These are phyloP conservation scores for Fusarium pininemorale DNA, from an alignment of 2,329 filamentous ascomycete genomes.

Conservation along the genomic window DNA sequence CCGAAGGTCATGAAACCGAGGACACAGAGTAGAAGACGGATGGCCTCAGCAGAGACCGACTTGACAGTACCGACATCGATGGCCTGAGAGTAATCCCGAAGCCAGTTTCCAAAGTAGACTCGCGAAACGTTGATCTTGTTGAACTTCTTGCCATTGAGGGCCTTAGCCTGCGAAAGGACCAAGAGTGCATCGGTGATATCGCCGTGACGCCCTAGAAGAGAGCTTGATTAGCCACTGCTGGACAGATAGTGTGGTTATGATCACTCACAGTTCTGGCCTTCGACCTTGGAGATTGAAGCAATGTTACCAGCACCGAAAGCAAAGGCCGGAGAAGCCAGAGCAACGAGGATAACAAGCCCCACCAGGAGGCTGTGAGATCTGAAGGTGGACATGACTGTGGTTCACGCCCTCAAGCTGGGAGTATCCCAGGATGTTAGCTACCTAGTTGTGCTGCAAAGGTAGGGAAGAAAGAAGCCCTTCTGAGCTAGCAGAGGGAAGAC, in stretches of 20 bases:
- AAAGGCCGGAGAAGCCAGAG: constrained; percentile 72
- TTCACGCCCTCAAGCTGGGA: constrained; percentile 34
- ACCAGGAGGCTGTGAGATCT: constrained; percentile 61
- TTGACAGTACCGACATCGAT: constrained; percentile 94
- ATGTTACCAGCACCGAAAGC: constrained; percentile 93
- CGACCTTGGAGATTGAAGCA: constrained; percentile 79
- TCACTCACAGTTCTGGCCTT: constrained; percentile 80
- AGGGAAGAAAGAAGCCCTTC: constrained; percentile 23
- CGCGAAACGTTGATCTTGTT: constrained; percentile 86
- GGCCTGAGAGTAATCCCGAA: constrained; percentile 91
- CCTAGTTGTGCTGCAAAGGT: constrained; percentile 11
- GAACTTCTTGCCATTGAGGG: constrained; percentile 77
- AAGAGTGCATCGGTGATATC: constrained; percentile 94
- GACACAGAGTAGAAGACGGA: constrained; percentile 87
- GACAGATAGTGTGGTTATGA: not conserved
- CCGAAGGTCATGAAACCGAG: constrained; percentile 90
- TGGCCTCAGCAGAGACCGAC: constrained; percentile 87
- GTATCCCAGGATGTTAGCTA: constrained; percentile 13
- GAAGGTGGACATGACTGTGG: constrained; percentile 56
- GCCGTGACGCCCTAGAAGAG: constrained; percentile 74
- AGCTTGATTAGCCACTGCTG: constrained; percentile 11
- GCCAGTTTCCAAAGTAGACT: constrained; percentile 97
- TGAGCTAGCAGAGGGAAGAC: constrained; percentile 30
- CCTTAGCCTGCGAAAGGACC: constrained; percentile 67
- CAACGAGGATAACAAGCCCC: constrained; percentile 69